phyloP scores from a whole-genome alignment of 192 early-diverging fungal genomes.

The Coemansia sp. region DNA sequence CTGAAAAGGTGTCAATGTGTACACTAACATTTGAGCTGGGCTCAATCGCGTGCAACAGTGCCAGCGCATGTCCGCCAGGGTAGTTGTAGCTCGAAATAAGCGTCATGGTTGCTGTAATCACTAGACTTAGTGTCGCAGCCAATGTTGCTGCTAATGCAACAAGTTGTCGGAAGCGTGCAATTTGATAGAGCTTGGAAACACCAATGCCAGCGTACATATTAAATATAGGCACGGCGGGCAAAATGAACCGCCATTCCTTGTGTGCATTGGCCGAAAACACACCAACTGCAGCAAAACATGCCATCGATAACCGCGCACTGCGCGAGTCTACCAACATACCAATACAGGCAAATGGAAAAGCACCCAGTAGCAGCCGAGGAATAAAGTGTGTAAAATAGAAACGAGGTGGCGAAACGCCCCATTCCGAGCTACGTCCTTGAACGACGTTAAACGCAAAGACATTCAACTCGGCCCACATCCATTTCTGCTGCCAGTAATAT shows the following conservation, averaged over 20 bases:
- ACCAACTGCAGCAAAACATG: conserved; percentile 59
- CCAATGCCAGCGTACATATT: conserved; percentile 68
- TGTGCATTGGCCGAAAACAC: conserved; percentile 79
- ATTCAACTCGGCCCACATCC: conserved; percentile 64
- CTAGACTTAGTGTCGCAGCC: conserved; percentile 3
- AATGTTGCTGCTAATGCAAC: conserved; percentile 1
- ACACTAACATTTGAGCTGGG: conserved; percentile 22
- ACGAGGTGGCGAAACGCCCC: conserved; percentile 62
- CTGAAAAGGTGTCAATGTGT: conserved; percentile 74
- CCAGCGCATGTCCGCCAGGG: conserved; percentile 82
- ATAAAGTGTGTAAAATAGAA: conserved; percentile 73
- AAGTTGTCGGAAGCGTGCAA: conserved; percentile 22
- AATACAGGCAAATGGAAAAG: conserved; percentile 63
- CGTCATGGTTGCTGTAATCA: conserved; percentile 30
- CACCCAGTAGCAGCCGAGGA: conserved; percentile 71
- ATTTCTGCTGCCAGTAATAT: conserved; percentile 59
- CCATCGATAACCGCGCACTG: conserved; percentile 56
- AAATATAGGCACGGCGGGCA: conserved; percentile 80
- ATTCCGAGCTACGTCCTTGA: conserved; percentile 47
- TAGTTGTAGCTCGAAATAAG: conserved; percentile 79
- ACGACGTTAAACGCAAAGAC: conserved; percentile 68
- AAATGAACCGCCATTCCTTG: conserved; percentile 96
- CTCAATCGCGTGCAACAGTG: conserved; percentile 59
- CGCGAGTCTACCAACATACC: conserved; percentile 54
- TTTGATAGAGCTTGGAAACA: conserved; percentile 24